A percentile compares a stretch with the other conserved stretches of the same genome.
Conservation (phyloP, 1,284 basidiomycete species). For the Coniferiporia sulphurascens region DNA sequence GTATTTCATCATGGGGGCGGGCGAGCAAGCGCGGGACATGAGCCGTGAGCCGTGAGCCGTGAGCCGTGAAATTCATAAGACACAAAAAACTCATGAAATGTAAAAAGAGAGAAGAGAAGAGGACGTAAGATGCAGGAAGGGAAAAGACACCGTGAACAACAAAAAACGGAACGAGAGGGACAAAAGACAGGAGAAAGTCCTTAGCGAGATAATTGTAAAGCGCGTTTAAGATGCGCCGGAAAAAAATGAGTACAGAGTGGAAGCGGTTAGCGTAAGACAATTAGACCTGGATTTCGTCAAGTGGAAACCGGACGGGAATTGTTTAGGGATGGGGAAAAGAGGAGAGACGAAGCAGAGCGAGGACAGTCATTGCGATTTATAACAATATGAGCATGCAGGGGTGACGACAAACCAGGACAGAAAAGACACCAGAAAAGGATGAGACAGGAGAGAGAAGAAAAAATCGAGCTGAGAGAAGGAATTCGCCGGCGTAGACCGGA, state of each 20-base stretch:
- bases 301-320: background rate
- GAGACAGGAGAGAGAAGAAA: background rate
- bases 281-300: background rate
- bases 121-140: background rate
- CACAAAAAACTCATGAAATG: background rate
- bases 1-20: background rate
- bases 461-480: background rate
- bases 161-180: no score
- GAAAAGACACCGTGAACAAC: background rate
- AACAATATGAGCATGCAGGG: conserved; percentile 16
- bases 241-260: background rate
- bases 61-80: background rate
- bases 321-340: background rate
- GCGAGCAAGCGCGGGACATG: background rate
- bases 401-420: background rate
- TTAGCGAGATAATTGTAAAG: background rate
- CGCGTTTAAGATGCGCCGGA: background rate
- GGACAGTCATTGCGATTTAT: conserved; percentile 14
- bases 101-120: background rate
- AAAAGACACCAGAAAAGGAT: background rate
- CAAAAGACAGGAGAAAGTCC: background rate
- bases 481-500: conserved; percentile 1
- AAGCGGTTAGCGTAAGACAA: no score
- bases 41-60: background rate
- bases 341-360: conserved; percentile 2